Conservation (phyloP, 2,329 filamentous ascomycete genomes). For the Podosphaera xanthii region DNA sequence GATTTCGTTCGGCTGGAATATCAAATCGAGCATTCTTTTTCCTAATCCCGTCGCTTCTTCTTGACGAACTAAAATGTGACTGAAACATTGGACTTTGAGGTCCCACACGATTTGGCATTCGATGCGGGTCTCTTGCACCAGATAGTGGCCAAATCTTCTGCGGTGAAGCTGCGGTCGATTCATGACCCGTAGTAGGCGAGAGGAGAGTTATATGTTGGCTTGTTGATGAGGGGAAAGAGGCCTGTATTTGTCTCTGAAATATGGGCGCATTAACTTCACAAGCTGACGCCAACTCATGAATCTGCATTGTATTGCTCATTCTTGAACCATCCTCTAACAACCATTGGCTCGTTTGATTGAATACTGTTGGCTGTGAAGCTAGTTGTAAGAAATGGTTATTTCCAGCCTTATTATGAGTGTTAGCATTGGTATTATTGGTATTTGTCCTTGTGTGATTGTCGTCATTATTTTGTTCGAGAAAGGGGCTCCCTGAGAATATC, state of each 20-base stretch:
- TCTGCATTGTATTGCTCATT: constrained; percentile 50
- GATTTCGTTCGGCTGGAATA: constrained; percentile 79
- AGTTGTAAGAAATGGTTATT: constrained; percentile 47
- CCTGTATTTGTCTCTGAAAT: constrained; percentile 28
- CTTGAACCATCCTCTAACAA: constrained; percentile 31
- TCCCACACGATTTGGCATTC: constrained; percentile 35
- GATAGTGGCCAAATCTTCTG: constrained; percentile 34
- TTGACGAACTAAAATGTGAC: constrained; percentile 48
- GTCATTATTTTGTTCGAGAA: constrained; percentile 27
- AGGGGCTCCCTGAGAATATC: constrained; percentile 40
- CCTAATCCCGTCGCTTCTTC: constrained; percentile 38
- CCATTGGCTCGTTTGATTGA: constrained; percentile 12
- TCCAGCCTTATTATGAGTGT: background rate
- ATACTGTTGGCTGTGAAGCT: constrained; percentile 24
- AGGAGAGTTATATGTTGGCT: constrained; percentile 31
- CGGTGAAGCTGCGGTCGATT: constrained; percentile 30
- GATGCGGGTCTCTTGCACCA: constrained; percentile 24
- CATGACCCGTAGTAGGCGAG: constrained; percentile 24
- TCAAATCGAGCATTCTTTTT: constrained; percentile 99
- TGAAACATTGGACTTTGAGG: constrained; percentile 43
- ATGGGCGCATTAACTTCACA: constrained; percentile 29
- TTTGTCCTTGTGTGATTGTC: constrained; percentile 12
- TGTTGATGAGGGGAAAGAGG: constrained; percentile 30
- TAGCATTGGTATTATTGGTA: background rate
- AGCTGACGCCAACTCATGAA: constrained; percentile 26